phyloP scores from a whole-genome alignment of 2,329 filamentous ascomycete genomes.

The Nigrospora oryzae region DNA sequence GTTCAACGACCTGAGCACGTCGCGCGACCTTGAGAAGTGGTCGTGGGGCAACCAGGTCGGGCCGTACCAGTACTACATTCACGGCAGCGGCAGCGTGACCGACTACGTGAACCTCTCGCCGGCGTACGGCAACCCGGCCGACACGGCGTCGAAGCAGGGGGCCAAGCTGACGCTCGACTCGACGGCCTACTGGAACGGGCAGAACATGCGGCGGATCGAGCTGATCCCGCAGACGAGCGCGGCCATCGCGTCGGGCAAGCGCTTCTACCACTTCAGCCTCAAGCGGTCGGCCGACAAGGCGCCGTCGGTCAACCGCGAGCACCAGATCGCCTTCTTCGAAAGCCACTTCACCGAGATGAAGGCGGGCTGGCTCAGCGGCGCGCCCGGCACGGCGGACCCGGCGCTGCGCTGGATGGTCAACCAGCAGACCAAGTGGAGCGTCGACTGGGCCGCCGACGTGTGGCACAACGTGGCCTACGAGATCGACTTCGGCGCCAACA shows the following conservation, averaged over 20 bases:
- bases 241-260: constrained; percentile 55
- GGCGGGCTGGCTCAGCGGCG: constrained; percentile 50
- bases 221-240: constrained; percentile 63
- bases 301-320: constrained; percentile 54
- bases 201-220: constrained; percentile 65
- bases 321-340: constrained; percentile 58
- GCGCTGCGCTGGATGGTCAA: constrained; percentile 58
- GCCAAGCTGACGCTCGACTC: constrained; percentile 58
- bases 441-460: constrained; percentile 49
- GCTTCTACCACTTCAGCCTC: constrained; percentile 67
- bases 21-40: constrained; percentile 44
- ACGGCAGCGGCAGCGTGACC: constrained; percentile 45
- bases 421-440: constrained; percentile 53
- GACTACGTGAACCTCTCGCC: constrained; percentile 54
- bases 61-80: constrained; percentile 68
- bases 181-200: constrained; percentile 63
- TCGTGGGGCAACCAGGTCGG: constrained; percentile 54
- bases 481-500: constrained; percentile 56
- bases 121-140: constrained; percentile 56
- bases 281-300: constrained; percentile 50
- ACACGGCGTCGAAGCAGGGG: constrained; percentile 52
- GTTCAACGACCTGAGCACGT: constrained; percentile 43
- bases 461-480: constrained; percentile 74
- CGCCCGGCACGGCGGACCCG: constrained; percentile 33
- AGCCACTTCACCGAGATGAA: constrained; percentile 70